A percentile compares a stretch with the other conserved stretches of the same genome.
Conservation (phyloP, 768 basidiomycete genomes). For the Agrocybe praecox region DNA sequence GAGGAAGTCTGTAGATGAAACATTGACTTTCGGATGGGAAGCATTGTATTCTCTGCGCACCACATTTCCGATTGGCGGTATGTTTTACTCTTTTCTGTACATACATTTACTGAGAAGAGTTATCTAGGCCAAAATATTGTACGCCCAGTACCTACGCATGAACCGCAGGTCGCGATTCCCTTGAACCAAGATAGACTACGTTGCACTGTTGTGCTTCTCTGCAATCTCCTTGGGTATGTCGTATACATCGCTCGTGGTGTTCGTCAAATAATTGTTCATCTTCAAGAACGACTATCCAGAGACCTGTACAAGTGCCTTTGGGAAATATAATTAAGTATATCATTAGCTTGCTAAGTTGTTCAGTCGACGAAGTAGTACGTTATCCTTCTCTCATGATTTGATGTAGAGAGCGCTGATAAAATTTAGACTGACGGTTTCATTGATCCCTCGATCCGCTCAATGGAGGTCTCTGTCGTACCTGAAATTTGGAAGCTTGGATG, state of each 20-base stretch:
- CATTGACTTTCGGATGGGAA: slow-evolving; percentile 65
- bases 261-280: neutral
- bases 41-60: slow-evolving; percentile 60
- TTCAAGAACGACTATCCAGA: slow-evolving; percentile 51
- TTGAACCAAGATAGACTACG: slow-evolving; percentile 64
- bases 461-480: slow-evolving; percentile 58
- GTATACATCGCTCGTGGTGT: neutral
- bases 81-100: slow-evolving; percentile 6
- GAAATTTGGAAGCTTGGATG: slow-evolving; percentile 57
- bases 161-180: slow-evolving; percentile 52
- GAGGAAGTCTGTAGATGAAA: slow-evolving; percentile 76
- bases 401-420: neutral
- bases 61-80: slow-evolving; percentile 56
- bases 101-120: neutral
- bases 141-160: slow-evolving; percentile 26
- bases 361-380: slow-evolving; percentile 46
- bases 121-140: slow-evolving; percentile 7
- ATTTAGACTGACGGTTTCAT: slow-evolving; percentile 47
- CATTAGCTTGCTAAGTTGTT: slow-evolving; percentile 50
- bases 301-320: slow-evolving; percentile 73
- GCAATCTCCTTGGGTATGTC: slow-evolving; percentile 56
- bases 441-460: slow-evolving; percentile 51
- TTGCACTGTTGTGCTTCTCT: slow-evolving; percentile 52
- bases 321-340: slow-evolving; percentile 60
- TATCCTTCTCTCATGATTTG: neutral